Percentiles rank a stretch among this genome's conserved stretches.
Evolutionary conservation across 805 yeast genomes (phyloP).

Genomic region (Saturnispora sanitii): DNA sequence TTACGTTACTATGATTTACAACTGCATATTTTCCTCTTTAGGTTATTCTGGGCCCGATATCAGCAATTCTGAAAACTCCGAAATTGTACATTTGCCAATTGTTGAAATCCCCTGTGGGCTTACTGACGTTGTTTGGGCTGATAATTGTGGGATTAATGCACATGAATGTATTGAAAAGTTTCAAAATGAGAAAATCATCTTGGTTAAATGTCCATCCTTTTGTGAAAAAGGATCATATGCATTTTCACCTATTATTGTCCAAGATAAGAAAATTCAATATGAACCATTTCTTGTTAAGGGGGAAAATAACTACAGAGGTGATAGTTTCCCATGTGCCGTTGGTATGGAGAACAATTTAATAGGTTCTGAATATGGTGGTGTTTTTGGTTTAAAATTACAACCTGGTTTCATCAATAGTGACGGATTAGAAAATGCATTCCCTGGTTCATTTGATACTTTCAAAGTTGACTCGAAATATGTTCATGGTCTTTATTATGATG

Average conservation of each 20-base stretch:
- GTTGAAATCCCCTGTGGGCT: conserved; percentile 38
- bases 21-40: background rate
- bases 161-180: conserved; percentile 35
- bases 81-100: background rate
- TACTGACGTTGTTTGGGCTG: conserved; percentile 52
- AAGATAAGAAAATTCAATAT: conserved; percentile 57
- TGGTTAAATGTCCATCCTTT: conserved; percentile 77
- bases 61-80: background rate
- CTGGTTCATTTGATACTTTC: conserved; percentile 1
- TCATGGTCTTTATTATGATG: background rate
- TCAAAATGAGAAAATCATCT: conserved; percentile 31
- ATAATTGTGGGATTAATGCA: conserved; percentile 66
- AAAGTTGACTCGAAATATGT: background rate
- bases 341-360: conserved; percentile 80
- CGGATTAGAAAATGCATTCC: background rate
- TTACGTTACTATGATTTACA: background rate
- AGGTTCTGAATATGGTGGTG: conserved; percentile 55
- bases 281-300: conserved; percentile 73
- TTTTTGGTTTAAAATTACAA: conserved; percentile 50
- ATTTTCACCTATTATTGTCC: conserved; percentile 67
- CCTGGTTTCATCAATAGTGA: conserved; percentile 18
- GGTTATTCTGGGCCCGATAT: conserved; percentile 1
- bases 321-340: conserved; percentile 82
- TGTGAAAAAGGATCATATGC: conserved; percentile 55
- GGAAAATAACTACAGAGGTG: conserved; percentile 64